Conservation (phyloP, 2,329 filamentous ascomycete species). For the Ophiognomonia clavigignenti-juglandacearum region DNA sequence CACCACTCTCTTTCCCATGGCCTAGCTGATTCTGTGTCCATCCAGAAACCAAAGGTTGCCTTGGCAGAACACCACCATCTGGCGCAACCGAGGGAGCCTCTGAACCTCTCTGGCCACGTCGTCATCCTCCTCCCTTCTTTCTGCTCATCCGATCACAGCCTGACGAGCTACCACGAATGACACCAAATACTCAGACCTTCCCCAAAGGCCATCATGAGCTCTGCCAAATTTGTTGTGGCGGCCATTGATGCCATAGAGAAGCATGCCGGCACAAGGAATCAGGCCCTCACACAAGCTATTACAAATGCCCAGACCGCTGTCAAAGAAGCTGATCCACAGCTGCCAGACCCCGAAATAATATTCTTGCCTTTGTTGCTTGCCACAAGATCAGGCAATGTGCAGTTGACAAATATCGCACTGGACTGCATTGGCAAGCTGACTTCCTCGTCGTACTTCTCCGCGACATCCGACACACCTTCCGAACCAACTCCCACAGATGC, state of each 20-base stretch:
- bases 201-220: slow-evolving; percentile 65
- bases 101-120: background rate
- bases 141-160: background rate
- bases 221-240: slow-evolving; percentile 91
- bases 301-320: slow-evolving; percentile 80
- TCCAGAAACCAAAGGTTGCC: too few species aligned
- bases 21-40: too few species aligned
- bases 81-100: slow-evolving; percentile 3
- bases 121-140: background rate
- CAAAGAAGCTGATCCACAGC: slow-evolving; percentile 74
- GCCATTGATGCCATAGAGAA: slow-evolving; percentile 87
- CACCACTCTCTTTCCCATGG: background rate
- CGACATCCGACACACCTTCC: slow-evolving; percentile 42
- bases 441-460: slow-evolving; percentile 96
- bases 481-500: slow-evolving; percentile 36
- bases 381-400: slow-evolving; percentile 78
- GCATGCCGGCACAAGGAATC: slow-evolving; percentile 75
- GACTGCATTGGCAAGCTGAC: slow-evolving; percentile 99
- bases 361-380: slow-evolving; percentile 89
- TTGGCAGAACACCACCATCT: background rate
- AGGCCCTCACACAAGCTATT: slow-evolving; percentile 75
- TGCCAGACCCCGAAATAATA: slow-evolving; percentile 85
- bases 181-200: slow-evolving; percentile 5
- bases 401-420: slow-evolving; percentile 82
- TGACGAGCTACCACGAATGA: slow-evolving; percentile 33